Base-by-base conservation (phyloP, 768 basidiomycete genomes). In the Neoboletus brunneissimus region DNA sequence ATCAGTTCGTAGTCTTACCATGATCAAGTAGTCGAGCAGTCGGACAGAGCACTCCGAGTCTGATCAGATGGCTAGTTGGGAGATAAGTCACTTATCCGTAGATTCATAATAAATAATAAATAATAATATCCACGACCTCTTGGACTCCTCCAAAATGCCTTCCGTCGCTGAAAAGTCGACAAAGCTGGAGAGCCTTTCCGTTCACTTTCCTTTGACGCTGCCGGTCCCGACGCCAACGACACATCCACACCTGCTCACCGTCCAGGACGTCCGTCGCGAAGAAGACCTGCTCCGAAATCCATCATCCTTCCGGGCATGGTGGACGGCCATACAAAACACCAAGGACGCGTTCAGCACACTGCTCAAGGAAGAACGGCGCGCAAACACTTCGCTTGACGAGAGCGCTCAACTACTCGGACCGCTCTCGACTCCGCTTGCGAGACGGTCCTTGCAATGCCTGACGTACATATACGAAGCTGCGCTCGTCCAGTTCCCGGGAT, bases 381-480 rank as follows among this genome's bases (percentile, higher is more conserved):
- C 77, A 3, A 64, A 76, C 25, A 71, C 82, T 48, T 66, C 81
- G 3, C 73, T 81, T 5, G 77, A 80, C 34, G 83, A 84, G 53
- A 73, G 79, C 22, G 74, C 77, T 20, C 68, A 75, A 29, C 75
- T 94, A 22, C 83, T 98, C 6, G 95, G 94, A 15, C 87, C 88
- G 16, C 82, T 98, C 42, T 82, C 89, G 18, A 83, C 89, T 5
- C 81, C 86, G 6, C 79, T 81, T 22, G 82, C 89, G 44, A 81
- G 94, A 59, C 79, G 85, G 43, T 86, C 86, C 27, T 76, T 98
- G 8, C 93, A 97, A 64, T 85, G 88, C 47, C 76, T 96, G 32
- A 88, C 89, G 3, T 94, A 91, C 71, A 81, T 97, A n/a, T 98
- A 97, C 69, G 97, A 99, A 73, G 79, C 91, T 20, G 96, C 96